Conservation (phyloP, 169 alveolate genomes). For the Babesia bigemina region DNA sequence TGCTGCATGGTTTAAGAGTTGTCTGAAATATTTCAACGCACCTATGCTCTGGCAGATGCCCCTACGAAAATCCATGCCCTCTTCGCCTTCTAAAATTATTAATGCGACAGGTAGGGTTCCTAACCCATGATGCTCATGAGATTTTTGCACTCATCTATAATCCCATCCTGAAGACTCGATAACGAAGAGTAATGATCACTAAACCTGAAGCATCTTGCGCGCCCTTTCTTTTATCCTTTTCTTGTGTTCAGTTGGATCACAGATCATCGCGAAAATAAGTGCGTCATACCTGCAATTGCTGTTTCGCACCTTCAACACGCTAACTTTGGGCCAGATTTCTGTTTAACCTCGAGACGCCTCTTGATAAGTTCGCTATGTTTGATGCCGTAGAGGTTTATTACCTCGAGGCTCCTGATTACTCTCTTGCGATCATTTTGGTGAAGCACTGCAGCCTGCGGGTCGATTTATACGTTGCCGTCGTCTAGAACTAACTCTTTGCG, state of each 20-base stretch:
- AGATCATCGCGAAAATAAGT: conserved; percentile 46
- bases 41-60: conserved; percentile 61
- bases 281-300: conserved; percentile 47
- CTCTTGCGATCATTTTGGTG: conserved; percentile 78
- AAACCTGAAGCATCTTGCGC: conserved; percentile 54
- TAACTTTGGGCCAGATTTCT: conserved; percentile 42
- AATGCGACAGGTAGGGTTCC: not conserved
- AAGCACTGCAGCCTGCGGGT: conserved; percentile 58
- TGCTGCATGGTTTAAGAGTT: conserved; percentile 56
- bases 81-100: conserved; percentile 44
- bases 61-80: conserved; percentile 41
- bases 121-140: conserved; percentile 31
- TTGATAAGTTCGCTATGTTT: conserved; percentile 73
- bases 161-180: conserved; percentile 40
- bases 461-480: not conserved
- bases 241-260: conserved; percentile 56
- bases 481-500: conserved; percentile 58
- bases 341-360: conserved; percentile 47
- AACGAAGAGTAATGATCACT: not conserved
- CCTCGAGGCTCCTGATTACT: conserved; percentile 50
- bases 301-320: conserved; percentile 15
- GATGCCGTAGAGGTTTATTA: conserved; percentile 57
- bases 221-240: conserved; percentile 36
- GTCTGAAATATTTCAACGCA: not conserved
- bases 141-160: conserved; percentile 38